Percentiles rank a stretch among this genome's conserved stretches.
These are phyloP conservation scores for Stephanocyclus meneghinianus DNA, from an alignment of 352 stramenopile species.

Conservation along the genomic window DNA sequence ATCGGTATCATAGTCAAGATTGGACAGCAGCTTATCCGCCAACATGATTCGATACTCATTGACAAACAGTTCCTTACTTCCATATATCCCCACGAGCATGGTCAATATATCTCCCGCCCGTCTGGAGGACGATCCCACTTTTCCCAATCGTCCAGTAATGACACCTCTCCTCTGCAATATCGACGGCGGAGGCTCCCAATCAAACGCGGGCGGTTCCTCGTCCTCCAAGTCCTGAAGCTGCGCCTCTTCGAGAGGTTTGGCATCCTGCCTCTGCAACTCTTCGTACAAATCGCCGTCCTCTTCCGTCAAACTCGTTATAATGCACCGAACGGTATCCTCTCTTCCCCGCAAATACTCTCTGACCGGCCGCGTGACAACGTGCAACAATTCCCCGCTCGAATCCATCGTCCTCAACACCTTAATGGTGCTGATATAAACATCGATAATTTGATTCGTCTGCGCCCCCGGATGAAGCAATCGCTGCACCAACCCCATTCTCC, in stretches of 20 bases:
- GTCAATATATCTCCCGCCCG: constrained; percentile 93
- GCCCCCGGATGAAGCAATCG: constrained; percentile 93
- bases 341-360: constrained; percentile 89
- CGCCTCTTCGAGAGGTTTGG: constrained; percentile 89
- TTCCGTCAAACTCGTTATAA: constrained; percentile 87
- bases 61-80: constrained; percentile 97
- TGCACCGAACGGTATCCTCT: constrained; percentile 95
- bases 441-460: constrained; percentile 94
- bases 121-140: constrained; percentile 50
- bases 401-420: constrained; percentile 92
- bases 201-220: constrained; percentile 83
- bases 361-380: constrained; percentile 85
- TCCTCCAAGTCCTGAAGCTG: constrained; percentile 88
- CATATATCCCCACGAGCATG: constrained; percentile 98
- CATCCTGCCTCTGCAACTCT: constrained; percentile 90
- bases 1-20: constrained; percentile 92
- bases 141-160: constrained; percentile 46
- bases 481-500: constrained; percentile 84
- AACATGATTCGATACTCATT: constrained; percentile 98
- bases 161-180: constrained; percentile 59
- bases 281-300: constrained; percentile 91
- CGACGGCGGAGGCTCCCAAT: constrained; percentile 87
- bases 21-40: constrained; percentile 93
- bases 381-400: constrained; percentile 88
- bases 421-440: constrained; percentile 97